Percentiles rank a stretch among this genome's conserved stretches.
Evolutionary conservation across 208 protist species (phyloP).

Genomic region (Acanthamoeba castellanii): DNA sequence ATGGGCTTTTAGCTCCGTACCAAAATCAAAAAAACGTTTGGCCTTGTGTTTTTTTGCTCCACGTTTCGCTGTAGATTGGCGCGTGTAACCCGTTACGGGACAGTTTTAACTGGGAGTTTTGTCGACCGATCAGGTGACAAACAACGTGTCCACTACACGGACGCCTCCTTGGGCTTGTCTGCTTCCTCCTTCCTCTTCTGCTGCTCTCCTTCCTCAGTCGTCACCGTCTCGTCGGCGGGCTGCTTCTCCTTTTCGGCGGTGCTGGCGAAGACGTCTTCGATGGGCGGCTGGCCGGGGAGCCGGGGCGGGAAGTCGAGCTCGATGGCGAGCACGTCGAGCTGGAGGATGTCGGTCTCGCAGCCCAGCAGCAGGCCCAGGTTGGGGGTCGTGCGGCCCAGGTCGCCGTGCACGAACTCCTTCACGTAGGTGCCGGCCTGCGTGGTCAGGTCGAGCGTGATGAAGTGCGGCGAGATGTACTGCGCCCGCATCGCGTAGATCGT

Average conservation of each 20-base stretch:
- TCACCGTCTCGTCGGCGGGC: neutral
- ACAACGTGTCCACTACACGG: neutral
- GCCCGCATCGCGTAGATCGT: conserved; percentile 75
- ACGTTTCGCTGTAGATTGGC: too few species aligned
- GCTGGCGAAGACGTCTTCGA: neutral
- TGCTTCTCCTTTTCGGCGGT: too few species aligned
- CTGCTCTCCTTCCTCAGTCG: neutral
- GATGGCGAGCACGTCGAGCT: conserved; percentile 86
- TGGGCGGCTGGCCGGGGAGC: neutral
- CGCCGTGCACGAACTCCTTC: conserved; percentile 92
- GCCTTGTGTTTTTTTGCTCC: too few species aligned
- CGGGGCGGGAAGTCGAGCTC: conserved; percentile 80
- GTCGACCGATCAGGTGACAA: neutral
- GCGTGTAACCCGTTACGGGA: too few species aligned
- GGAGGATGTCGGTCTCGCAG: conserved; percentile 87
- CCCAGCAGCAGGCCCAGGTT: conserved; percentile 83
- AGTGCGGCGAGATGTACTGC: conserved; percentile 82
- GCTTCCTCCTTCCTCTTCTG: neutral
- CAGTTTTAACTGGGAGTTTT: neutral
- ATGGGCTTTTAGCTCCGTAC: too few species aligned
- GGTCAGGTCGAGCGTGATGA: conserved; percentile 80
- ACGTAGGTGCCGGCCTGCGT: conserved; percentile 89
- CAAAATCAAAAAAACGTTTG: too few species aligned
- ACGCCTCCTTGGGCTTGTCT: neutral
- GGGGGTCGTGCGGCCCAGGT: conserved; percentile 88